Conservation (phyloP, 83 land plant genomes). For the Larix sibirica region DNA sequence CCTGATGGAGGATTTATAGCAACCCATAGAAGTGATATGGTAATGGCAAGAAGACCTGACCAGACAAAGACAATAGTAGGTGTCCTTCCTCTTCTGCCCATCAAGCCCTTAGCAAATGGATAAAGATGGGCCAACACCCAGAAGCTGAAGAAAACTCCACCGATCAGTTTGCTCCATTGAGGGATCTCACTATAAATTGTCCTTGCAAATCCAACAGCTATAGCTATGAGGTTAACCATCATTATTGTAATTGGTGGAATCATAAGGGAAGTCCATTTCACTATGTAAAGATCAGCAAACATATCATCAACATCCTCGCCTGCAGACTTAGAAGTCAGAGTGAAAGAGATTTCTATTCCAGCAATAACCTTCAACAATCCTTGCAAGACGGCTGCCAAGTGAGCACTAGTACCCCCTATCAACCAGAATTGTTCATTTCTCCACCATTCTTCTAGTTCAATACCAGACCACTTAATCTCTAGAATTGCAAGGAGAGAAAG, state of each 20-base stretch:
- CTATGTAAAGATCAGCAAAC: slow-evolving; percentile 78
- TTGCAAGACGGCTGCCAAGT: slow-evolving; percentile 81
- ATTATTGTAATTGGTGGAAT: slow-evolving; percentile 74
- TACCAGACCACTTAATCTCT: slow-evolving; percentile 80
- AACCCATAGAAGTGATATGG: slow-evolving; percentile 80
- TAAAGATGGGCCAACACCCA: slow-evolving; percentile 86
- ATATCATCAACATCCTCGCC: slow-evolving; percentile 58
- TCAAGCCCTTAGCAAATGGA: slow-evolving; percentile 80
- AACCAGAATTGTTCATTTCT: slow-evolving; percentile 81
- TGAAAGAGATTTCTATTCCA: slow-evolving; percentile 76
- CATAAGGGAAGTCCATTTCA: slow-evolving; percentile 82
- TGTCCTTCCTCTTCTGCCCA: slow-evolving; percentile 78
- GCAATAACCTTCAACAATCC: slow-evolving; percentile 78
- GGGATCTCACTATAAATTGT: slow-evolving; percentile 62
- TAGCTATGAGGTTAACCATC: slow-evolving; percentile 71
- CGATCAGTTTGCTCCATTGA: slow-evolving; percentile 69
- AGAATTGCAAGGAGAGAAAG: slow-evolving; percentile 68
- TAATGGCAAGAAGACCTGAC: slow-evolving; percentile 83
- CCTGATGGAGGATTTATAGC: slow-evolving; percentile 55
- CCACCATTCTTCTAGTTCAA: slow-evolving; percentile 85
- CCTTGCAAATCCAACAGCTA: slow-evolving; percentile 64
- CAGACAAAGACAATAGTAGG: slow-evolving; percentile 74
- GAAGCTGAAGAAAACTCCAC: slow-evolving; percentile 81
- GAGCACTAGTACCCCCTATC: slow-evolving; percentile 83
- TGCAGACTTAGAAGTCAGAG: slow-evolving; percentile 62